Conservation (phyloP, 1,284 basidiomycete genomes). For the Trichosporon asahii region DNA sequence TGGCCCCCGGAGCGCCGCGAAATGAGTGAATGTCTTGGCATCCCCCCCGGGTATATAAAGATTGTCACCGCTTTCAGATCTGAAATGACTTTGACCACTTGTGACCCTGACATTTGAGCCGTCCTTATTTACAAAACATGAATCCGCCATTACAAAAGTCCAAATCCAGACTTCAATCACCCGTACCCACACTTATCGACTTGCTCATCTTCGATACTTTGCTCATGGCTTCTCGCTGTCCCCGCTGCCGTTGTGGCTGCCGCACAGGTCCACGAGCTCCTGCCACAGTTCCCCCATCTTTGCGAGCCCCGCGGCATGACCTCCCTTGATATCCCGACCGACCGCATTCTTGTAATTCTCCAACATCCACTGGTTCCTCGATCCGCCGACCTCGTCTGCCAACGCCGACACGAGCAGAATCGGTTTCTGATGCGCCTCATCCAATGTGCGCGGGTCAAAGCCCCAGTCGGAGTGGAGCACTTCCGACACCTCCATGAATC, state of each 20-base stretch:
- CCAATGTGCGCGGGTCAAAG: conserved; percentile 53
- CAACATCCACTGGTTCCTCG: conserved; percentile 56
- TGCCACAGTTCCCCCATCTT: conserved; percentile 54
- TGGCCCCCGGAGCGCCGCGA: neutral
- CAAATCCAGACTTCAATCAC: neutral
- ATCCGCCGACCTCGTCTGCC: conserved; percentile 52
- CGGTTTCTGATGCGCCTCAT: conserved; percentile 55
- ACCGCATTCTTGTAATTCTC: conserved; percentile 53
- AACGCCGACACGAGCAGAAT: conserved; percentile 55
- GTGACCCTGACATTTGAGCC: neutral
- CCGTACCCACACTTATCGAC: too few relatives aligned
- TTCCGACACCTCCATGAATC: conserved; percentile 55
- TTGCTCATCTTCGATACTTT: too few relatives aligned
- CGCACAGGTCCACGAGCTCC: conserved; percentile 12
- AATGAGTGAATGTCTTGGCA: neutral
- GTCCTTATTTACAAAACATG: too few relatives aligned
- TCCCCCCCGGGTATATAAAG: neutral
- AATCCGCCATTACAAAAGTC: neutral
- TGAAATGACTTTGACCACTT: neutral
- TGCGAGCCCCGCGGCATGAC: conserved; percentile 55
- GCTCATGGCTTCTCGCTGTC: too few relatives aligned
- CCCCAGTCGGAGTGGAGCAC: conserved; percentile 60
- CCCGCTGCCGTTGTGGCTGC: too few relatives aligned
- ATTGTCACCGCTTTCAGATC: neutral
- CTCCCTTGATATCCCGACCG: conserved; percentile 54